Evolutionary conservation across 202 grass and related monocot genomes (phyloP), one percentile per base, ranked within the genome.

Genomic region (Setaria italica): DNA sequence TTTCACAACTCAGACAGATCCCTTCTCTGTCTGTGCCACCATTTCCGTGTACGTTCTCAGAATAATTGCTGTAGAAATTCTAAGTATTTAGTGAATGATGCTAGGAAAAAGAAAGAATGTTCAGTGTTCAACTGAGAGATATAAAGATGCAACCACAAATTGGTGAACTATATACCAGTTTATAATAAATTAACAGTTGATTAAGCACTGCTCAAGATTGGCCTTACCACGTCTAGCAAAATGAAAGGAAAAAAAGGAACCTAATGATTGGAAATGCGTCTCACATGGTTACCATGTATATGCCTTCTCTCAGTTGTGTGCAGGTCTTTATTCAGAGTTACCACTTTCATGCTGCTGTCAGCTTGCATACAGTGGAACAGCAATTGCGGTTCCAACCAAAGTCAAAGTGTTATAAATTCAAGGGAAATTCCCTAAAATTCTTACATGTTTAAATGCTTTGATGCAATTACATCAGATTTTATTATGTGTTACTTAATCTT

Each of bases 401-500:
- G 20, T 9, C 39, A 42, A 73, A 70, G 20, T 54, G 33, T 54
- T 63, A 4, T 53, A 62, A 19, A 76, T 62, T 62, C 37, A 21
- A 77, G 5, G 17, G 57, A 49, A 67, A 19, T 13, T 33, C 42
- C 54, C 33, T 67, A 7, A 29, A 65, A 65, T 15, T 32, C 0
- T 56, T 74, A 32, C 10, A 67, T 67, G 21, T 84, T 68, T 2
- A 9, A 51, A 9, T 70, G 30, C 35, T 79, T n/a, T n/a, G 46
- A 46, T 73, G 48, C 72, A 54, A 54, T 78, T 63, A 34, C 15
- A 46, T 63, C 70, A 77, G 51, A 53, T 71, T 14, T 68, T 60
- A 50, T 63, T 62, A 70, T 63, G 64, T 71, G 20, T 68, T 60
- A 50, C 51, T 16, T 68, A 32, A 20, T 82, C n/a, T 58, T 82